Evolutionary conservation across 345 rosid species (phyloP), one percentile per base, ranked within the genome.

Genomic region (Odontarrhena argentea): DNA sequence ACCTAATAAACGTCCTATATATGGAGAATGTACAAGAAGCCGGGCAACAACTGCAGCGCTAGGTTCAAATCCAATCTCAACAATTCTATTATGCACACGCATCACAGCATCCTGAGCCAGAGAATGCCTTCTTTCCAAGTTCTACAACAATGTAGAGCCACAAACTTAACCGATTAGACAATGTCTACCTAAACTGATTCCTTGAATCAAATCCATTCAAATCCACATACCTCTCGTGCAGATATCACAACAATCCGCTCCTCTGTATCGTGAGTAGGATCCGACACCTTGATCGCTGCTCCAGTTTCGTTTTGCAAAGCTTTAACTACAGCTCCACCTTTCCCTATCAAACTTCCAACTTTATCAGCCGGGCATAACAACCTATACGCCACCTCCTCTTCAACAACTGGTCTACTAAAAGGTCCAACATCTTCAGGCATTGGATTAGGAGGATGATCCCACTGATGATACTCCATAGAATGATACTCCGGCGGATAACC

Each of bases 311-410:
- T 78, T 60, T 88, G 87, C 79, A 88, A 9, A 48, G 76, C 78
- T 28, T 83, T 73, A 56, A 88, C 70, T 36, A 83, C 79, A 30
- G 82, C 80, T 60, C 96, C 96, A 52, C 92, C 92, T 75, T 85
- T 88, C 69, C 96, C 96, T 49, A 88, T 88, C 84, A 86, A 77
- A 63, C 86, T 82, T 28, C 92, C 92, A 67, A 88, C 90, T 77
- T 85, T 88, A 67, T 85, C 92, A 70, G 68, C 85, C 32, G 83
- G 90, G 70, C 92, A 88, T 13, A 88, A 73, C 64, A 88, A 34
- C 76, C 85, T 86, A 34, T 85, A 88, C 0, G 78, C 70, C 5
- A 86, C 79, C 18, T 86, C 90, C 75, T 86, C 92, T 70, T 85
- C 92, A 38, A 78, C 53, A 67, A 61, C 69, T 61, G 78, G 80